Evolutionary conservation across 225 moss, liverwort and hornwort genomes (phyloP), one percentile per base, ranked within the genome.

Genomic region (Marchantia polymorpha): DNA sequence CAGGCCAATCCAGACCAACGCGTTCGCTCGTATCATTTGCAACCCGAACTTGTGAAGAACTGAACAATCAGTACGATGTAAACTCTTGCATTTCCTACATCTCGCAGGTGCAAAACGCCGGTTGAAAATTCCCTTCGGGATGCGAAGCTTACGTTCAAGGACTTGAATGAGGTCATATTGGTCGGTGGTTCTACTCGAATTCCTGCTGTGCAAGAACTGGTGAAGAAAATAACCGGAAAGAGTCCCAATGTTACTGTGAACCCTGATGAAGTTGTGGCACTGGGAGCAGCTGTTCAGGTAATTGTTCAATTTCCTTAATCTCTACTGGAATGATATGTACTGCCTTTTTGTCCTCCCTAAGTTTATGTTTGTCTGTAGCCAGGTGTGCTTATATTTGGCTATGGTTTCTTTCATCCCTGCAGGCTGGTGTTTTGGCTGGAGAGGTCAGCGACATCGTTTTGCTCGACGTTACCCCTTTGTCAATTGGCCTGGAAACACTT

Each of bases 391-490:
- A 8, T 46, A 0, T 1, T 13, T 5, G 22, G 25, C 52, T 14
- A 72, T 12, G 0, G 11, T 6, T 7, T 3, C 31, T 31, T 20
- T 39, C 10, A 74, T 1, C 0, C 4, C 9, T 83, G 79, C 91
- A 96, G 96, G 96, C 96, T 23, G 96, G 96, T 74, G 96, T 96
- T 0, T 85, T 96, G 53, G 91, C 93, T 49, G 96, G 96, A 20
- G 96, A 96, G 71, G 96, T 96, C 0, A 96, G 96, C 72, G 94
- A 96, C 70, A 96, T 96, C 14, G 96, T 96, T 0, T 85, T 96
- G 30, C 52, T 96, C 83, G 96, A 96, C 39, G 96, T 96, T 0
- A 83, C 96, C 29, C 96, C 96, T 13, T 87, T 96, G 4, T 96
- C 96, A 30, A 82, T 96, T 56, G 96, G 96, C 52, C 81, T 96